Base-by-base conservation (phyloP, 306 rosid species). In the Prunus davidiana region DNA sequence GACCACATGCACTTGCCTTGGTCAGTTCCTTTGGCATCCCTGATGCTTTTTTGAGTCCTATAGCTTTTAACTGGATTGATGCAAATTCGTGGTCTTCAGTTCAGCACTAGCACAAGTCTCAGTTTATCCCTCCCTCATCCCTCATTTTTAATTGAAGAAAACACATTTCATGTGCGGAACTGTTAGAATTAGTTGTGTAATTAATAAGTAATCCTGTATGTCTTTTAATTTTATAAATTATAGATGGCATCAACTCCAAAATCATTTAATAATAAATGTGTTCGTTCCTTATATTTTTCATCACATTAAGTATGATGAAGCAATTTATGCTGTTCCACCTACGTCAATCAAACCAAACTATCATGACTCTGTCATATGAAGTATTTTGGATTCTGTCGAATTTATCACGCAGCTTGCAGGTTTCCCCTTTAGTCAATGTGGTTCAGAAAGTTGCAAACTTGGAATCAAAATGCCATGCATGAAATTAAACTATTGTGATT, bases 11-110 rank as follows among this genome's bases (percentile, higher is more conserved):
- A 49, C 92, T 94, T 46, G 93, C 96, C 30, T 71, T 94, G 82
- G 98, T 94, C 76, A 86, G 87, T 74, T 94, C 98, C 69, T 92
- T 92, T 12, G 98, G 98, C 74, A 92, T 92, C 74, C 98, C 98
- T 8, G 93, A 90, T 66, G 96, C 97, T 3, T 94, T 92, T 57
- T 83, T 94, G 87, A 82, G 97, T 76, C 96, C 98, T 18, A 85
- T 94, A 6, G 98, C 97, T 9, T 94, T 78, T 76, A 70, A 94
- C 76, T 92, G 98, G 97, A 80, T 94, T 8, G 91, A 89, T 19
- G 86, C 97, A 72, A 92, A 94, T 82, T 84, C 95, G 28, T 92
- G 96, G 97, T 80, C 95, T 69, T 79, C 93, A 20, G 69, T 87
- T 84, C 86, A 80, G 75, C 87, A 67, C 27, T 87, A 82, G 74